These are phyloP conservation scores for Phlebiopsis flavidoalba DNA, from an alignment of 768 basidiomycete genomes.

Conservation along the genomic window DNA sequence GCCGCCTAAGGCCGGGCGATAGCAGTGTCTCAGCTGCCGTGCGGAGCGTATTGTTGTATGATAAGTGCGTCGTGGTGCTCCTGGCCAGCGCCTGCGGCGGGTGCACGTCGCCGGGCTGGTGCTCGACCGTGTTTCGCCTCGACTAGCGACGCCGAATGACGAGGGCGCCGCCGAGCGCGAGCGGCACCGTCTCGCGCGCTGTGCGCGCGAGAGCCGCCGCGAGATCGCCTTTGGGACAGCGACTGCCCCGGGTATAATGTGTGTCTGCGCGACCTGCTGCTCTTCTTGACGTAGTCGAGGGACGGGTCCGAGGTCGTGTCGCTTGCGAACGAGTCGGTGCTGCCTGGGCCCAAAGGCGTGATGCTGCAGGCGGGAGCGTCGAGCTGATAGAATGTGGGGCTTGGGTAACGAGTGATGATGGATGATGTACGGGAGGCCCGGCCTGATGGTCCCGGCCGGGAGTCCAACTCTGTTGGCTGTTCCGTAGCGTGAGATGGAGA, in stretches of 20 bases:
- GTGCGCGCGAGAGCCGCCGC: constrained; percentile 19
- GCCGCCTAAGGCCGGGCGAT: constrained; percentile 11
- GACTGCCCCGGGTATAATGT: constrained; percentile 17
- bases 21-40: no score
- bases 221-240: constrained; percentile 24
- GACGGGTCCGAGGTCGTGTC: constrained; percentile 10
- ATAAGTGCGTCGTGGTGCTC: constrained; percentile 9
- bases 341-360: constrained; percentile 8
- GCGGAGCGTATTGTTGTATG: constrained; percentile 5
- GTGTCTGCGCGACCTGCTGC: constrained; percentile 12
- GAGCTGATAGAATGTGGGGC: constrained; percentile 24
- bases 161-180: constrained; percentile 10
- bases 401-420: constrained; percentile 12
- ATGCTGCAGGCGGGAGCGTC: constrained; percentile 8
- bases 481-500: constrained; percentile 60
- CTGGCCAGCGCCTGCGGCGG: not conserved
- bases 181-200: no score
- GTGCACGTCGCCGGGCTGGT: constrained; percentile 11
- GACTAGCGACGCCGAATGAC: constrained; percentile 24
- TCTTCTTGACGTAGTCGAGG: constrained; percentile 11
- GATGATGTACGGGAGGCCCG: constrained; percentile 18
- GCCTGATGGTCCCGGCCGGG: constrained; percentile 12
- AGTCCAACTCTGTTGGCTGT: constrained; percentile 5
- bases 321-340: constrained; percentile 26
- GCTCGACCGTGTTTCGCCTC: constrained; percentile 23